Evolutionary conservation across 805 yeast genomes (phyloP), one percentile per base, ranked within the genome.

Genomic region (Yarrowia bubula): DNA sequence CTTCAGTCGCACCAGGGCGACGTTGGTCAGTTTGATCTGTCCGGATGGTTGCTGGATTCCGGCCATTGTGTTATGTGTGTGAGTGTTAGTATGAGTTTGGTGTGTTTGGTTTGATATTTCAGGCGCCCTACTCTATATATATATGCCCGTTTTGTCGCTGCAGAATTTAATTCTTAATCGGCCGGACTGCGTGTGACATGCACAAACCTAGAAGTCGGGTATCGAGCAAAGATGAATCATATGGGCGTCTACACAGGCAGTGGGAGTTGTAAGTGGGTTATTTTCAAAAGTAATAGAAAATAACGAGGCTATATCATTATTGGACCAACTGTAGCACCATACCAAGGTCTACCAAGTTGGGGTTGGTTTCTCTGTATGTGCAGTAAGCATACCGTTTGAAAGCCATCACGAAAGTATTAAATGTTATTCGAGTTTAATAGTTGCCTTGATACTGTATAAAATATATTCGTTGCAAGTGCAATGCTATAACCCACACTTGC

Each of bases 11-110:
- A 95, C 98, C 66, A 93, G 80, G 33, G 98, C 92, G 37, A 95
- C 98, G 75, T 95, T 95, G 61, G 99, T 95, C 71, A 95, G 82
- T 73, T 86, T 89, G 69, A 95, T 92, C 75, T 90, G 96, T 41
- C 90, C 86, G 14, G 86, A 83, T 2, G 99, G 99, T 76, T 95
- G 98, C 69, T 88, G 86, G 67, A 92, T 91, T 15, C 61, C 61
- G 46, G 79, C 78, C 86, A 83, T 83, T 64, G 43, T 48, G 17
- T 33, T 31, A 69, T 31, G 33, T 32, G 39, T 17, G 28, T 57
- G 28, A 14, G 11, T 33, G 55, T 48, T 48, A 48, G 55, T 48
- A 48, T 33, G 17, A 47, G 53, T 39, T 55, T 41, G 46, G 47
- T 55, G 62, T 28, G 38, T 43, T 3, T 31, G 32, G 33, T 15